These are phyloP conservation scores for Gastrolobium villosum DNA, from an alignment of 306 rosid genomes.

Conservation along the genomic window DNA sequence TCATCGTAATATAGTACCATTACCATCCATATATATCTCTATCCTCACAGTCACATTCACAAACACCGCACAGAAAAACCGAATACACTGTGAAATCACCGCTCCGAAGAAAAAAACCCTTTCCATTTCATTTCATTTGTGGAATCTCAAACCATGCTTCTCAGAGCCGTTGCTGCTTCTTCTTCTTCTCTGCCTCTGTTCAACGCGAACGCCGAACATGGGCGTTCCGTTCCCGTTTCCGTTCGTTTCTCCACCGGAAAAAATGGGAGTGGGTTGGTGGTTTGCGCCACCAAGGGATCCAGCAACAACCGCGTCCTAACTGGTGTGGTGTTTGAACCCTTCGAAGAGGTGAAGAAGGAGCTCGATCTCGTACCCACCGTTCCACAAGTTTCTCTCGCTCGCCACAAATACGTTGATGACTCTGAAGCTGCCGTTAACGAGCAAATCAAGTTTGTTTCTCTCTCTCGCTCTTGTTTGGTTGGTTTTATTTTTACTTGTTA, in stretches of 20 bases:
- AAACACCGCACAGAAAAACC: background rate
- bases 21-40: background rate
- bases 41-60: conserved; percentile 10
- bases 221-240: conserved; percentile 43
- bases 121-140: background rate
- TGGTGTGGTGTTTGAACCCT: conserved; percentile 93
- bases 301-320: conserved; percentile 60
- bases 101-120: background rate
- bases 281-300: conserved; percentile 68
- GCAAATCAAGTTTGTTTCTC: conserved; percentile 80
- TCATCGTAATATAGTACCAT: background rate
- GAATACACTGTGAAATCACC: background rate
- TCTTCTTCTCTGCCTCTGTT: conserved; percentile 52
- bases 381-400: conserved; percentile 84
- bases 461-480: background rate
- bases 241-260: conserved; percentile 48
- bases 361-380: conserved; percentile 81
- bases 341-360: conserved; percentile 94
- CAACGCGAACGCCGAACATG: conserved; percentile 43
- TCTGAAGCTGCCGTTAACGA: conserved; percentile 88
- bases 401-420: conserved; percentile 67
- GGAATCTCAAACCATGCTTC: conserved; percentile 58
- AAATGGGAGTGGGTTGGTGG: conserved; percentile 30
- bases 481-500: background rate
- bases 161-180: conserved; percentile 48